phyloP scores from a whole-genome alignment of 1,284 basidiomycete species.

The Porodaedalea pini region DNA sequence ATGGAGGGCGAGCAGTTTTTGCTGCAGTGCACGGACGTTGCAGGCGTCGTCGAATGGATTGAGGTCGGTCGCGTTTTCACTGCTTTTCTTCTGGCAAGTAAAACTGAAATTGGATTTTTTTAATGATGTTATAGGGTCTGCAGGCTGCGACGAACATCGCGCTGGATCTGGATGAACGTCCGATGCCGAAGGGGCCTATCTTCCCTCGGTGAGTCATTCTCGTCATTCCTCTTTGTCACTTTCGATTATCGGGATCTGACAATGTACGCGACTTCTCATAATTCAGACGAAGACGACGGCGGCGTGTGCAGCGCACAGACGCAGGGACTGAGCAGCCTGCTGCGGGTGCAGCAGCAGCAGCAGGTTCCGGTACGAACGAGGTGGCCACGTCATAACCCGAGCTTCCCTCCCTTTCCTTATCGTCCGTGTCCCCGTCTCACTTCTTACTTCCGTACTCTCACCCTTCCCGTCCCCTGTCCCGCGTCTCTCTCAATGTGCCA shows the following conservation, averaged over 20 bases:
- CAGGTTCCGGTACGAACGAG: background rate
- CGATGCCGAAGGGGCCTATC: slow-evolving; percentile 83
- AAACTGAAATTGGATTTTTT: background rate
- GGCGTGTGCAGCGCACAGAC: slow-evolving; percentile 4
- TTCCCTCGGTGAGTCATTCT: slow-evolving; percentile 44
- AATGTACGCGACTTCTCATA: no score
- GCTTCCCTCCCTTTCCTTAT: no score
- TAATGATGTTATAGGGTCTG: slow-evolving; percentile 47
- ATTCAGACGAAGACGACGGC: slow-evolving; percentile 6
- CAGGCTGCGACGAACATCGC: slow-evolving; percentile 94
- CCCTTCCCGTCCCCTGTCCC: no score
- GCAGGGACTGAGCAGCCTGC: background rate
- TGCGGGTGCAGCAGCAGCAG: background rate
- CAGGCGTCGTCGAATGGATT: slow-evolving; percentile 91
- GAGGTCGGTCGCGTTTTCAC: slow-evolving; percentile 55
- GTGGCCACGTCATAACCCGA: background rate
- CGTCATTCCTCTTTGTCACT: no score
- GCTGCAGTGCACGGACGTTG: slow-evolving; percentile 84
- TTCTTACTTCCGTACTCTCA: no score
- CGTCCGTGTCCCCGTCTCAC: no score
- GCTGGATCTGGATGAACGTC: slow-evolving; percentile 85
- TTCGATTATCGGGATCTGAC: no score
- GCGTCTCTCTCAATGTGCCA: no score
- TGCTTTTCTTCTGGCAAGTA: background rate
- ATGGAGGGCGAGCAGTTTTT: slow-evolving; percentile 97